Evolutionary conservation across 192 early-diverging fungal genomes (phyloP), one percentile per base, ranked within the genome.

Genomic region (Mortierella alpina): DNA sequence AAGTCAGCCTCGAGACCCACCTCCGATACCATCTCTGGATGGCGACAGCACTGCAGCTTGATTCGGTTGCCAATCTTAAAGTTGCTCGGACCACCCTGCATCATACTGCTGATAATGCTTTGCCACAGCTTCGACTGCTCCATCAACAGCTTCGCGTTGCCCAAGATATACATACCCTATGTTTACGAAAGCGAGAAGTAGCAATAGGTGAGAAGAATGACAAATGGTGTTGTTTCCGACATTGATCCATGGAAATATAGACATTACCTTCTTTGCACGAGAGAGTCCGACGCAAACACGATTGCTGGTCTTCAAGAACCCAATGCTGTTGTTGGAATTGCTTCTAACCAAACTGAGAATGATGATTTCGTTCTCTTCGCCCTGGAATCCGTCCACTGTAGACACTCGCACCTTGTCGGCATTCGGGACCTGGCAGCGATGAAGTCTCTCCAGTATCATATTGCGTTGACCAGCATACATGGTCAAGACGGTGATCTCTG

Each of bases 321-420:
- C 95, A 64, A 98, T 99, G 48, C 75, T 78, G 1, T 94, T 93
- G 59, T 90, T 92, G 58, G 86, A 87, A 49, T 96, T 96, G 68
- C 96, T 97, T 49, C 98, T 91, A 52, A 99, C 98, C 68, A 96
- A 92, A 23, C 94, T 94, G 49, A 99, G 82, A 44, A 99, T 96
- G 60, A 99, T 97, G 62, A 98, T 96, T 70, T 98, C 97, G 83
- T 98, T 98, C 82, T 99, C 98, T 61, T 97, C 95, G 45, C 98
- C 98, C 82, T 99, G 97, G 85, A 96, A 99, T 3, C 95, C 96
- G 75, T 98, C 96, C 3, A 99, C 97, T 46, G 92, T 95, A n/a
- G 92, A 93, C 1, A 99, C 94, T 63, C 93, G 92, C 22, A 98
- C 92, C 7, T 90, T 87, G 68, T 59, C 58, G 15, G 57, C 40